These are phyloP conservation scores for Colletotrichum falcatum DNA, from an alignment of 2,329 filamentous ascomycete genomes.

Conservation along the genomic window DNA sequence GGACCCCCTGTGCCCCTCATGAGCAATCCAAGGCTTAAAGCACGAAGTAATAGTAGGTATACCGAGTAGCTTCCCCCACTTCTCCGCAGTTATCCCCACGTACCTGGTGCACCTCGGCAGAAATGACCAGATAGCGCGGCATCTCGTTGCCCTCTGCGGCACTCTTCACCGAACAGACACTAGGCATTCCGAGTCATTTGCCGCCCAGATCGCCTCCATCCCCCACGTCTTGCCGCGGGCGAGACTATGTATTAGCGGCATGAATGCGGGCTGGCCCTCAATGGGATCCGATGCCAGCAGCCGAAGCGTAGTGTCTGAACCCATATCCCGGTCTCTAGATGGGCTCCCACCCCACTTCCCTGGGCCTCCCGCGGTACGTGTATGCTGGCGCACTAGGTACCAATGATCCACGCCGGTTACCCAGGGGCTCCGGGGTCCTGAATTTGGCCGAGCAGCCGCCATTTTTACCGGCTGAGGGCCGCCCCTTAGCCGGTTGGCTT, in stretches of 20 bases:
- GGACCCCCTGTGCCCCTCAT: constrained; percentile 17
- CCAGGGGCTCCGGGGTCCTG: background rate
- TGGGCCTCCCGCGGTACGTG: constrained; percentile 9
- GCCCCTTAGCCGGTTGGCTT: constrained; percentile 25
- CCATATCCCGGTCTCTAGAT: constrained; percentile 13
- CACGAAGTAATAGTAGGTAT: no score
- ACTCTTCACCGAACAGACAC: background rate
- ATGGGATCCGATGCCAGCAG: constrained; percentile 31
- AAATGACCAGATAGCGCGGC: constrained; percentile 25
- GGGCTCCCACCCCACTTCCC: background rate
- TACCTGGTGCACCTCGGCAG: constrained; percentile 34
- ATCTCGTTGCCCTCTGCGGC: constrained; percentile 21
- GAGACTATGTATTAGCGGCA: background rate
- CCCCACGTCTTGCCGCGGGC: background rate
- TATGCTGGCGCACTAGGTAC: constrained; percentile 14
- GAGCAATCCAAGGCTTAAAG: constrained; percentile 32
- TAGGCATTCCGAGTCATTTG: constrained; percentile 22
- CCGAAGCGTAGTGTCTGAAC: constrained; percentile 30
- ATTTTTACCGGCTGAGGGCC: constrained; percentile 7
- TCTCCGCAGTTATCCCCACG: constrained; percentile 39
- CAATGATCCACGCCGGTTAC: constrained; percentile 30
- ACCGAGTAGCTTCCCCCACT: constrained; percentile 30
- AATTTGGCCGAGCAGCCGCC: constrained; percentile 11
- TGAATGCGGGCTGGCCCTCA: constrained; percentile 2
- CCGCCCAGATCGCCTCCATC: background rate